Conservation (phyloP, 257 asterid species). For the Penstemon davidsonii region DNA sequence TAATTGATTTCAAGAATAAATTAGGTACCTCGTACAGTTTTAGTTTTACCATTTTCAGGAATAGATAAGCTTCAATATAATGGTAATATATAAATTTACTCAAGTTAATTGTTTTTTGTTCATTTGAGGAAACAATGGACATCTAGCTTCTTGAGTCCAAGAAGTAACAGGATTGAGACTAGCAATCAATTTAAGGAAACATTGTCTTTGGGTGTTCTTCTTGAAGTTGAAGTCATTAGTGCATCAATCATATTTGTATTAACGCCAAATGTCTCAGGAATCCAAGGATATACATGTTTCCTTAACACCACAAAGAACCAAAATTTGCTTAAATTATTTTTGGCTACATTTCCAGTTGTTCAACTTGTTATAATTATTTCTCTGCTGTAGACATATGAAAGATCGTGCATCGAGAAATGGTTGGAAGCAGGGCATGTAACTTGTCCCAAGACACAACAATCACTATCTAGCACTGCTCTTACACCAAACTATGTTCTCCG, state of each 20-base stretch:
- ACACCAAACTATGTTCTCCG: constrained; percentile 96
- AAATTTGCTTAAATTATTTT: constrained; percentile 15
- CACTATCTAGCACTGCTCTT: constrained; percentile 64
- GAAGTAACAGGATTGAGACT: constrained; percentile 8
- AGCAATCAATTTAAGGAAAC: constrained; percentile 13
- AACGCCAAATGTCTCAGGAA: not conserved
- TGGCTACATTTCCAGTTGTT: constrained; percentile 17
- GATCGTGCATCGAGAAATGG: constrained; percentile 91
- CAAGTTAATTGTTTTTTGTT: constrained; percentile 11
- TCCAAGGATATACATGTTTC: not conserved
- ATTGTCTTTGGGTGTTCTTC: not conserved
- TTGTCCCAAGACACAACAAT: constrained; percentile 94
- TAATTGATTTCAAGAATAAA: constrained; percentile 2
- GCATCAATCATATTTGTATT: not conserved
- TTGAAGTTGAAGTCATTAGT: not conserved
- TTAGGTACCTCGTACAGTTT: constrained; percentile 6
- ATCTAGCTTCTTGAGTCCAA: not conserved
- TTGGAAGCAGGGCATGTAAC: constrained; percentile 79
- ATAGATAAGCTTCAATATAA: constrained; percentile 17
- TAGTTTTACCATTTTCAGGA: constrained; percentile 2
- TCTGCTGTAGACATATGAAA: constrained; percentile 76
- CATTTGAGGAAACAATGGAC: constrained; percentile 13
- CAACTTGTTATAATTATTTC: constrained; percentile 12
- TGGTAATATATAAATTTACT: not conserved
- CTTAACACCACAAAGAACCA: not conserved